These are phyloP conservation scores for Tephrocybe sp. DNA, from an alignment of 768 basidiomycete genomes.

Conservation along the genomic window DNA sequence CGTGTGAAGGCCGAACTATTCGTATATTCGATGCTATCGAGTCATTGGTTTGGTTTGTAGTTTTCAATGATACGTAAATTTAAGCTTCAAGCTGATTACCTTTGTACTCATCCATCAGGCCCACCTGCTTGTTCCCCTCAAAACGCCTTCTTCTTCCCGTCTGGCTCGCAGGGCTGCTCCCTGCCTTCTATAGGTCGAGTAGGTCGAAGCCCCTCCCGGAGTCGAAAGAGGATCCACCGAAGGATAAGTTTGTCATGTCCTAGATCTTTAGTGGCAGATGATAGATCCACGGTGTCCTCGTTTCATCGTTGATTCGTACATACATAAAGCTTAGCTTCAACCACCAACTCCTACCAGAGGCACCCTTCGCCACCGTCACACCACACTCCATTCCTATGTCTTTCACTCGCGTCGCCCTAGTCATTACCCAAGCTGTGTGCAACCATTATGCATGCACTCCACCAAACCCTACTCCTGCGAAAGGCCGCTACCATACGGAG, in stretches of 20 bases:
- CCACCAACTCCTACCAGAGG: slow-evolving; percentile 1
- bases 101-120: no score
- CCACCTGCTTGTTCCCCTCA: no score
- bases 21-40: no score
- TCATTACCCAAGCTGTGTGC: slow-evolving; percentile 38
- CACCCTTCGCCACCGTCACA: not conserved
- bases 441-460: slow-evolving; percentile 47
- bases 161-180: slow-evolving; percentile 7
- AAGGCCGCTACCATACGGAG: slow-evolving; percentile 44
- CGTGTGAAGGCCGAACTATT: no score
- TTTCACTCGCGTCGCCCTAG: slow-evolving; percentile 36
- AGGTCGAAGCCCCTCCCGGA: slow-evolving; percentile 6
- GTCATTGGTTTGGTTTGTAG: no score
- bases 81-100: no score
- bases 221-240: slow-evolving; percentile 16
- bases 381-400: slow-evolving; percentile 29
- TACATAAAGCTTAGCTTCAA: slow-evolving; percentile 11
- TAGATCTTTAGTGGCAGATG: slow-evolving; percentile 5
- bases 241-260: slow-evolving; percentile 5
- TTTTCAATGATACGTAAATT: no score
- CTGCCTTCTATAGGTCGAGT: no score
- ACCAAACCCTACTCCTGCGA: slow-evolving; percentile 45
- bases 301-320: not conserved
- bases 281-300: slow-evolving; percentile 19
- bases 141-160: no score